Evolutionary conservation across 169 alveolate species (phyloP).

Genomic region (Neospora caninum): DNA sequence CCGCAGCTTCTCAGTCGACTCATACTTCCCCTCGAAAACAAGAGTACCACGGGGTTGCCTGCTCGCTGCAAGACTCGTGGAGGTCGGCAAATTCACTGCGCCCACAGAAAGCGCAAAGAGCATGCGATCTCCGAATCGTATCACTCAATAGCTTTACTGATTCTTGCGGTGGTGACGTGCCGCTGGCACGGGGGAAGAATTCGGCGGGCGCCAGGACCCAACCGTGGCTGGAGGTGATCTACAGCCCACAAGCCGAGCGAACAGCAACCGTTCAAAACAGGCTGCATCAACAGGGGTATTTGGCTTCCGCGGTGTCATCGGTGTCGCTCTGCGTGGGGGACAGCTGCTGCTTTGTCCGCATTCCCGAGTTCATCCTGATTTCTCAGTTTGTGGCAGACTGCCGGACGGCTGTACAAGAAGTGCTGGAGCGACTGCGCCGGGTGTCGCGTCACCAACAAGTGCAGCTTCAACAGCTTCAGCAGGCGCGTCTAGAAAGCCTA

Average conservation of each 20-base stretch:
- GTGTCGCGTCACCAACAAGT: not conserved
- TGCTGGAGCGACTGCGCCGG: constrained; percentile 15
- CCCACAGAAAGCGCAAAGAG: no score
- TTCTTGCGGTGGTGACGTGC: not conserved
- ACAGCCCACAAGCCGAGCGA: constrained; percentile 21
- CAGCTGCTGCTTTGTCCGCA: constrained; percentile 22
- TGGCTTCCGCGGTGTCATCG: not conserved
- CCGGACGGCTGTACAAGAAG: not conserved
- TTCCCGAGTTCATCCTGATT: constrained; percentile 13
- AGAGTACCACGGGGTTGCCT: not conserved
- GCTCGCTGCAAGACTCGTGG: not conserved
- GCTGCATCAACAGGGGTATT: constrained; percentile 20
- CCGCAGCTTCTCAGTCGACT: not conserved
- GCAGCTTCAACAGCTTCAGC: constrained; percentile 37
- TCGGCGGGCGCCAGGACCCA: not conserved
- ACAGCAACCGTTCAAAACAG: not conserved
- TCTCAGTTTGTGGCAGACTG: constrained; percentile 31
- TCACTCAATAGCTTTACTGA: not conserved
- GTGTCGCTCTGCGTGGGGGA: constrained; percentile 29
- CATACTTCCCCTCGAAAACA: not conserved
- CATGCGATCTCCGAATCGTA: no score
- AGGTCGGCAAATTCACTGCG: not conserved
- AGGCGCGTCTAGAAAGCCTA: not conserved
- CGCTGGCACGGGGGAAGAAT: not conserved
- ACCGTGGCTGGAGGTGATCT: constrained; percentile 36